phyloP scores from a whole-genome alignment of 1,284 basidiomycete genomes.

The Moniliella sp. region DNA sequence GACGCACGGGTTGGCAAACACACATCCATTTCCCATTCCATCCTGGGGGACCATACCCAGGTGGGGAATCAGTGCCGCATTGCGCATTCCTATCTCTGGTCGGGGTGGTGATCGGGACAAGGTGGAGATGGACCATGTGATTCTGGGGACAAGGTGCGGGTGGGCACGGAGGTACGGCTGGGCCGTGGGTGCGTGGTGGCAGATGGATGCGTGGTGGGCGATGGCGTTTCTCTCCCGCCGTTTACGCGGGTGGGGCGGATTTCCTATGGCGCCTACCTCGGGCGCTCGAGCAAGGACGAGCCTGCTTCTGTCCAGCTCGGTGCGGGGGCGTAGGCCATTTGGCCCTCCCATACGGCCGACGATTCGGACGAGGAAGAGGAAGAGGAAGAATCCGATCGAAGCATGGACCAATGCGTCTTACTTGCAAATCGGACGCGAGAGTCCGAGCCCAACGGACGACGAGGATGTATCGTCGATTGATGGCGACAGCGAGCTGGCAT shows the following conservation, averaged over 20 bases:
- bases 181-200: slow-evolving; percentile 26
- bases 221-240: slow-evolving; percentile 43
- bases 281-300: slow-evolving; percentile 3
- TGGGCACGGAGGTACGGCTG: slow-evolving; percentile 43
- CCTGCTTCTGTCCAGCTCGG: slow-evolving; percentile 6
- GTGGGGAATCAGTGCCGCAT: slow-evolving; percentile 51
- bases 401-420: slow-evolving; percentile 1
- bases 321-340: slow-evolving; percentile 13
- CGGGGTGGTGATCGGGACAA: slow-evolving; percentile 45
- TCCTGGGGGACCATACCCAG: slow-evolving; percentile 14
- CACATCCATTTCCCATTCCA: slow-evolving; percentile 10
- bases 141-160: slow-evolving; percentile 49
- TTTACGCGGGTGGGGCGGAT: slow-evolving; percentile 50
- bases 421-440: not conserved
- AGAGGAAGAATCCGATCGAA: not conserved
- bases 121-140: slow-evolving; percentile 50
- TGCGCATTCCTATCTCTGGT: too few species aligned
- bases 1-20: slow-evolving; percentile 46
- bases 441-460: not conserved
- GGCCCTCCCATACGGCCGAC: slow-evolving; percentile 14
- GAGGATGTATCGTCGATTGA: not conserved
- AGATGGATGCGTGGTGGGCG: slow-evolving; percentile 4
- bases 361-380: slow-evolving; percentile 3
- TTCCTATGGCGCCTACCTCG: slow-evolving; percentile 7
- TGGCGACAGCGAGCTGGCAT: not conserved